Percentiles rank a stretch among this genome's conserved stretches.
Conservation (phyloP, 345 rosid genomes). For the Lepidium aucheri region DNA sequence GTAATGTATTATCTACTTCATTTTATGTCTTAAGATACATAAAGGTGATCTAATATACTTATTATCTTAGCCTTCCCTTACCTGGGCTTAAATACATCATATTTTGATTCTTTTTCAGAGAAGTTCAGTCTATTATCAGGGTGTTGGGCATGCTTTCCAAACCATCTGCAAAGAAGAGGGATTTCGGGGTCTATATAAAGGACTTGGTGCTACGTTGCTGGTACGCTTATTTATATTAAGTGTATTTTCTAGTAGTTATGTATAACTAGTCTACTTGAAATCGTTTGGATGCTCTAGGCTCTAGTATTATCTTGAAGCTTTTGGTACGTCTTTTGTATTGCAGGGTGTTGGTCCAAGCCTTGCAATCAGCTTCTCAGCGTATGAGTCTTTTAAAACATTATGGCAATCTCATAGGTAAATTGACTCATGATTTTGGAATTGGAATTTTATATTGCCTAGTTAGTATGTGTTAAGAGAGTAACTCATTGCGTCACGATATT, state of each 20-base stretch:
- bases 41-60: not conserved
- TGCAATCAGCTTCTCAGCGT: constrained; percentile 89
- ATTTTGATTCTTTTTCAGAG: constrained; percentile 45
- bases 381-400: constrained; percentile 55
- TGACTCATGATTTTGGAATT: not conserved
- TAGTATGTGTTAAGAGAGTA: not conserved
- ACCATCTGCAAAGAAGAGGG: constrained; percentile 88
- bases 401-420: constrained; percentile 74
- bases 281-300: not conserved
- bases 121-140: constrained; percentile 66
- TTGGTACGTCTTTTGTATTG: constrained; percentile 7
- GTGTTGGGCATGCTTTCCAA: constrained; percentile 74
- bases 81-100: not conserved
- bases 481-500: not conserved
- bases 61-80: not conserved
- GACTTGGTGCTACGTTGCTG: constrained; percentile 88
- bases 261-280: not conserved
- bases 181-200: constrained; percentile 72
- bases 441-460: not conserved
- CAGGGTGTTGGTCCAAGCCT: constrained; percentile 95
- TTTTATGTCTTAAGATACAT: not conserved
- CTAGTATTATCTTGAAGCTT: not conserved
- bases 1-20: constrained; percentile 25
- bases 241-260: not conserved
- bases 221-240: constrained; percentile 23